phyloP scores from a whole-genome alignment of 2,329 filamentous ascomycete species.

The Pseudocercospora musae region DNA sequence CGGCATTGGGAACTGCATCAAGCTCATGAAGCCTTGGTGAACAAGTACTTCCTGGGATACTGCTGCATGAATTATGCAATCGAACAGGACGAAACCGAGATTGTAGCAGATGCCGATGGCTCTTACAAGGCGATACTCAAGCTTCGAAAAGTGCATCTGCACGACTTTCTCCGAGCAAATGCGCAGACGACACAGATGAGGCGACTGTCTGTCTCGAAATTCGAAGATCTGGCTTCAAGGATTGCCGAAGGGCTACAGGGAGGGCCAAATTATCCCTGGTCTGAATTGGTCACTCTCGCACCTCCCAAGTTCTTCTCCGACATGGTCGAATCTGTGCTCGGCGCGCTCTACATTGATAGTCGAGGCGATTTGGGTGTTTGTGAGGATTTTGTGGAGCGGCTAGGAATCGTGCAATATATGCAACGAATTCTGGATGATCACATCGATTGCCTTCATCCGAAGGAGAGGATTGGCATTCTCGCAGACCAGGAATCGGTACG shows the following conservation, averaged over 20 bases:
- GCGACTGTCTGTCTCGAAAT: conserved; percentile 44
- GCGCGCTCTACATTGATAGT: conserved; percentile 79
- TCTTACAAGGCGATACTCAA: conserved; percentile 2
- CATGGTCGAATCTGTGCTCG: conserved; percentile 74
- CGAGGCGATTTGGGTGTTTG: conserved; percentile 60
- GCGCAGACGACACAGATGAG: conserved; percentile 49
- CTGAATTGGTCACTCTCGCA: conserved; percentile 60
- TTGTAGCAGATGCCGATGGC: conserved; percentile 14
- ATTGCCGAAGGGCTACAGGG: conserved; percentile 52
- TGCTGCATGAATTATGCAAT: conserved; percentile 60
- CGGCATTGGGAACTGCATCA: conserved; percentile 67
- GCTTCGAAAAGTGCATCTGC: conserved; percentile 13
- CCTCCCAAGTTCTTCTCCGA: conserved; percentile 80
- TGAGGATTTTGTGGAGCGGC: conserved; percentile 54
- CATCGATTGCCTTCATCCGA: conserved; percentile 60
- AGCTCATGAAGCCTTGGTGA: conserved; percentile 72
- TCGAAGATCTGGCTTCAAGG: conserved; percentile 46
- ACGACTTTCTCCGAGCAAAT: conserved; percentile 34
- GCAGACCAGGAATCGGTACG: conserved; percentile 52
- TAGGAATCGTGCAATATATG: conserved; percentile 66
- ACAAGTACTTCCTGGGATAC: conserved; percentile 76
- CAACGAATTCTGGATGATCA: conserved; percentile 54
- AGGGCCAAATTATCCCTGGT: conserved; percentile 70
- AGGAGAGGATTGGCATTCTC: conserved; percentile 64
- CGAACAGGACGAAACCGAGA: conserved; percentile 34